These are phyloP conservation scores for Solanum dulcamara DNA, from an alignment of 257 asterid species.

Conservation along the genomic window DNA sequence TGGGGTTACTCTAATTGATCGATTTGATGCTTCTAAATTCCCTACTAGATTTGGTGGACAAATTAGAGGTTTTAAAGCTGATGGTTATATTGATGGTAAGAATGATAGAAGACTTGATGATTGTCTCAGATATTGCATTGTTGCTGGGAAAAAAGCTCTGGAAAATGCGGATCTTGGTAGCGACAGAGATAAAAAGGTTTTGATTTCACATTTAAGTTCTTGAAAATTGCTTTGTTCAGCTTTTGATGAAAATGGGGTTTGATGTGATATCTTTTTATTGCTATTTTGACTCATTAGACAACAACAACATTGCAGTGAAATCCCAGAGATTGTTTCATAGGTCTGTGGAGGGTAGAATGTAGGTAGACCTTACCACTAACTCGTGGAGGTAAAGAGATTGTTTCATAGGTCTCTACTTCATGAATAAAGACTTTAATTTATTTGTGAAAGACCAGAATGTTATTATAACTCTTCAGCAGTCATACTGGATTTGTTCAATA, in stretches of 20 bases:
- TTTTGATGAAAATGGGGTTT: neutral
- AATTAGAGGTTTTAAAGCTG: constrained; percentile 39
- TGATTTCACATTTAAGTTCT: neutral
- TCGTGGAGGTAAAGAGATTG: too few species aligned
- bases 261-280: neutral
- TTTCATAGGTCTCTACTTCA: neutral
- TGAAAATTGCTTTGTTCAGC: neutral
- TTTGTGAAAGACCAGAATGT: neutral
- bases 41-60: constrained; percentile 52
- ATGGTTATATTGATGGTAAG: constrained; percentile 50
- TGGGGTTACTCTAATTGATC: constrained; percentile 37
- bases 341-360: too few species aligned
- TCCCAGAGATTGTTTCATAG: too few species aligned
- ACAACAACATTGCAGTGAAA: too few species aligned
- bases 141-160: constrained; percentile 46
- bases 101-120: constrained; percentile 49
- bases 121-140: constrained; percentile 43
- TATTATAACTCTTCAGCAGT: neutral
- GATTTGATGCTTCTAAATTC: constrained; percentile 46
- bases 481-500: neutral
- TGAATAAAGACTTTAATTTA: neutral
- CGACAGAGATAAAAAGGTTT: constrained; percentile 23
- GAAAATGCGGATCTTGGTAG: constrained; percentile 40
- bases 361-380: too few species aligned
- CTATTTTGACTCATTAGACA: neutral